Base-by-base conservation (phyloP, 495 filamentous ascomycete genomes). In the Xylaria grammica region DNA sequence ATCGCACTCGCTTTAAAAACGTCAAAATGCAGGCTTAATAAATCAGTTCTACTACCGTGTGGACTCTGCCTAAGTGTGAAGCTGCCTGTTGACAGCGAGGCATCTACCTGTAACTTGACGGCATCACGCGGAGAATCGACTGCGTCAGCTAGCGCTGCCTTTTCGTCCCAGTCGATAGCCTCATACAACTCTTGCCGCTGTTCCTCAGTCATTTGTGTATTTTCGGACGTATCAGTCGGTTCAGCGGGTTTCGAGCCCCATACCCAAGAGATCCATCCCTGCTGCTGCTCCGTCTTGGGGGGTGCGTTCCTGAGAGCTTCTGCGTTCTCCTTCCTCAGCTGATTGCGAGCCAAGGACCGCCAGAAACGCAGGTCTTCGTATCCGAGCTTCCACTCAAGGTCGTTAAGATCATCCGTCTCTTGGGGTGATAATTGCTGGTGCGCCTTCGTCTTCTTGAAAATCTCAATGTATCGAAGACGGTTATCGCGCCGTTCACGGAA, bases 281-380 rank as follows among this genome's bases (percentile, higher is more conserved):
- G 91, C 59, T 86, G 82, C 32, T 85, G 82, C 63, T 85, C 77
- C 48, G 77, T 70, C 59, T 67, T 58, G 45, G 69, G 68, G 0
- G 78, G 75, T 24, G 75, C 70, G 81, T 85, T 75, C 56, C 79
- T 83, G 30, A 83, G 77, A 20, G 93, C 86, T 30, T 90, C 91
- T 20, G 94, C 88, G 63, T 96, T 95, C 75, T 99, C 95, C 73
- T 97, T 97, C 65, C 91, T 91, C 24, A 99, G 83, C 69, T 99
- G 91, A 69, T 97, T 99, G 29, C 95, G 88, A 22, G 95, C 95
- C 56, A 99, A 73, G 2, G 94, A 97, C 54, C 95, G 83, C 91
- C 96, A 99, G 77, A 99, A 99, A 5, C 95, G 90, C 40, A 99
- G 84, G 78, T 99, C 95, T 72, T 99, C 96, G 73, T 99, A 99